phyloP scores from a whole-genome alignment of 2,329 filamentous ascomycete genomes.

The Epicoccum nigrum region DNA sequence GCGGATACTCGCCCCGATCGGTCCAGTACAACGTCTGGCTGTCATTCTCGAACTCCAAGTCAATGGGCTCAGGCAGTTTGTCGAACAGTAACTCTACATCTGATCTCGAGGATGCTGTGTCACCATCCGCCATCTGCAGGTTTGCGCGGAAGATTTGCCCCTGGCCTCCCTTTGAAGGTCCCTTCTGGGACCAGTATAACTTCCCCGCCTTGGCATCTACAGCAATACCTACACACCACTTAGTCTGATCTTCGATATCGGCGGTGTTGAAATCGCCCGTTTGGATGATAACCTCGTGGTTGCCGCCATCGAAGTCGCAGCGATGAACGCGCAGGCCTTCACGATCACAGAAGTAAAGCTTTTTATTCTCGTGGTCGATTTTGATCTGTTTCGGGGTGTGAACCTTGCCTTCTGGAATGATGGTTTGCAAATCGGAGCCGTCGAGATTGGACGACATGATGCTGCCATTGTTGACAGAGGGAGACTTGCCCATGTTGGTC shows the following conservation, averaged over 20 bases:
- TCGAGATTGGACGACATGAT: conserved; percentile 57
- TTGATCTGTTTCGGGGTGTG: conserved; percentile 55
- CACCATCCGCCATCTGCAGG: conserved; percentile 48
- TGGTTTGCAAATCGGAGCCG: conserved; percentile 52
- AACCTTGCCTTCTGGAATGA: conserved; percentile 52
- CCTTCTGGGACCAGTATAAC: conserved; percentile 68
- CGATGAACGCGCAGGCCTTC: conserved; percentile 50
- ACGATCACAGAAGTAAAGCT: conserved; percentile 52
- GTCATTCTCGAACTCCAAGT: conserved; percentile 61
- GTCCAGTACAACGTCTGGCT: conserved; percentile 63
- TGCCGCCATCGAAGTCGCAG: conserved; percentile 21
- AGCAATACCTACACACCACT: conserved; percentile 64
- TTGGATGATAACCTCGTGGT: conserved; percentile 14
- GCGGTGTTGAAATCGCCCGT: conserved; percentile 5
- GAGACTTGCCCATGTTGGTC: conserved; percentile 29
- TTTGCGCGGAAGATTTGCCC: conserved; percentile 62
- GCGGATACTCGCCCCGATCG: conserved; percentile 63
- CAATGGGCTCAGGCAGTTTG: conserved; percentile 52
- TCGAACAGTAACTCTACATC: conserved; percentile 37
- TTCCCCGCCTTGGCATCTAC: conserved; percentile 52
- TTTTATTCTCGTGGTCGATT: conserved; percentile 26
- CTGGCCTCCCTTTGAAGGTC: conserved; percentile 56
- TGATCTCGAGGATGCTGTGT: conserved; percentile 19
- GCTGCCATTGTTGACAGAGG: conserved; percentile 48
- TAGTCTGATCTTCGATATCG: conserved; percentile 39